phyloP scores from a whole-genome alignment of 129 eudicot genomes.

The sunflower (Helianthus annuus) region DNA sequence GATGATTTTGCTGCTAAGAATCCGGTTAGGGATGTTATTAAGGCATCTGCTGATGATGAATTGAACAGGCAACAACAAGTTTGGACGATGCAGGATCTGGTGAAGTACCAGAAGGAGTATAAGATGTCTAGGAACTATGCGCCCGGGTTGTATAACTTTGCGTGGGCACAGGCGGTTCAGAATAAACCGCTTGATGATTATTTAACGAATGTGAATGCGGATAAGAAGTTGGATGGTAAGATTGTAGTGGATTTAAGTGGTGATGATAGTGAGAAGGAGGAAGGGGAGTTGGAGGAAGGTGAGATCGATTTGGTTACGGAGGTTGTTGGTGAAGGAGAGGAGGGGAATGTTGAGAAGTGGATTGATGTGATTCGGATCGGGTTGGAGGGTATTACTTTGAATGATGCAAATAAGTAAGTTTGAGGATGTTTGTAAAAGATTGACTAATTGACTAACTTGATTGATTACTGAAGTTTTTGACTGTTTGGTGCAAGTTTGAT shows the following conservation, averaged over 20 bases:
- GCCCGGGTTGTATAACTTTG: conserved; percentile 78
- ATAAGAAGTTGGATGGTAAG: conserved; percentile 15
- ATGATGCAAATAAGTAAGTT: conserved; percentile 71
- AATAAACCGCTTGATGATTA: conserved; percentile 83
- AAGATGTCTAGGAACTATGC: conserved; percentile 58
- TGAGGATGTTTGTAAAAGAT: not conserved
- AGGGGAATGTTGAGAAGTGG: conserved; percentile 35
- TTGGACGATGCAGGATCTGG: conserved; percentile 88
- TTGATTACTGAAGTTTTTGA: not conserved
- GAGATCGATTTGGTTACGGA: conserved; percentile 64
- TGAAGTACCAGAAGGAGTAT: conserved; percentile 70
- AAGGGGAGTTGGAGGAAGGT: conserved; percentile 75
- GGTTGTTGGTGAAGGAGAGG: conserved; percentile 34
- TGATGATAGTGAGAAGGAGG: conserved; percentile 54
- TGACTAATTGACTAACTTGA: conserved; percentile 16
- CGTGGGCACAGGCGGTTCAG: conserved; percentile 98
- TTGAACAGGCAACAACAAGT: conserved; percentile 25
- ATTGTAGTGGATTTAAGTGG: conserved; percentile 45
- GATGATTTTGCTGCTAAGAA: conserved; percentile 46
- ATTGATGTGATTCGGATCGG: conserved; percentile 48
- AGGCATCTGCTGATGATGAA: conserved; percentile 4
- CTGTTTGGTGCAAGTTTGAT: not conserved
- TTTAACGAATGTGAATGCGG: conserved; percentile 26
- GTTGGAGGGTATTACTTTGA: conserved; percentile 48
- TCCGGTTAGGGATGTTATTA: too few species aligned